Conservation (phyloP, 345 rosid genomes). For the Theobroma cacao region DNA sequence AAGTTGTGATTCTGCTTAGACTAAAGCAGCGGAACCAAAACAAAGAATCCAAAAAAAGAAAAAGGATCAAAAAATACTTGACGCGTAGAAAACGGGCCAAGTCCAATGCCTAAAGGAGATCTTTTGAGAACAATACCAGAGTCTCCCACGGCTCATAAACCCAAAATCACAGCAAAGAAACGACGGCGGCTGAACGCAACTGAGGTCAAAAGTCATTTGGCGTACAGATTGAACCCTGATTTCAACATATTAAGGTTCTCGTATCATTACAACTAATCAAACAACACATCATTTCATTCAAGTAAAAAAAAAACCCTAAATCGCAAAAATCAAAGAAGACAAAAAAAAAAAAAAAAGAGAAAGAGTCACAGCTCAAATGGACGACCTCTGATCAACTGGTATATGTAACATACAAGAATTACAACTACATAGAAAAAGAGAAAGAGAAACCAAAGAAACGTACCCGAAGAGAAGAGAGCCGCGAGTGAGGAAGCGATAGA, state of each 20-base stretch:
- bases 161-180: constrained; percentile 51
- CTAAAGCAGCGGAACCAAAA: background rate
- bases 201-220: background rate
- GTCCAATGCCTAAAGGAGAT: too few relatives aligned
- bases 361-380: background rate
- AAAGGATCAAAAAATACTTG: background rate
- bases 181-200: background rate
- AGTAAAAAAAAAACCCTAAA: background rate
- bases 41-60: background rate
- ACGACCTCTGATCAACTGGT: background rate
- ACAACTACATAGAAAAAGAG: background rate
- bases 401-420: background rate
- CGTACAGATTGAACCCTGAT: background rate
- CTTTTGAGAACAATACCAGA: constrained; percentile 54
- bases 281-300: background rate
- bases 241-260: background rate
- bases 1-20: background rate
- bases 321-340: background rate
- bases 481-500: background rate
- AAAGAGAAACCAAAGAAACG: background rate
- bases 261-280: background rate
- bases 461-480: background rate
- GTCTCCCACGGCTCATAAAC: constrained; percentile 73
- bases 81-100: constrained; percentile 30
- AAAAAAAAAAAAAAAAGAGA: background rate